Conservation (phyloP, 2,329 filamentous ascomycete genomes). For the Aaosphaeria pasadenensis region DNA sequence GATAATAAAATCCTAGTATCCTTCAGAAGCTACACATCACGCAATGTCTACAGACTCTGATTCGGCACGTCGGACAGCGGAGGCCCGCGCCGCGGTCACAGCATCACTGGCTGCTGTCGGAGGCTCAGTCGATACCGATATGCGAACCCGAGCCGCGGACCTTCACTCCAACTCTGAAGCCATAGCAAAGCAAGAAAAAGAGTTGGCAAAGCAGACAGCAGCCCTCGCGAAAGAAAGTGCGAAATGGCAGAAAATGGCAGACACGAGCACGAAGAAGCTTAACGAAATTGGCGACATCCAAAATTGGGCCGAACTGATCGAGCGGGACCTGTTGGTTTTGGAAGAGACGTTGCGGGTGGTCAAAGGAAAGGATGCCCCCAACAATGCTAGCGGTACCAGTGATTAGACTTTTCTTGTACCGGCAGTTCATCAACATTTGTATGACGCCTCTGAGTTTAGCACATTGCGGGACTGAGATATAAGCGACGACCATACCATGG, state of each 20-base stretch:
- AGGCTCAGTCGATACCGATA: slow-evolving; percentile 66
- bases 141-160: slow-evolving; percentile 64
- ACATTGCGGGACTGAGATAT: background rate
- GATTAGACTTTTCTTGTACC: background rate
- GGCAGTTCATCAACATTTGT: too few relatives aligned
- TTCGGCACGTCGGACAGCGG: slow-evolving; percentile 37
- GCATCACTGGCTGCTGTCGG: slow-evolving; percentile 56
- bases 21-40: slow-evolving; percentile 4
- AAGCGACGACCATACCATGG: too few relatives aligned
- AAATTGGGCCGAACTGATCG: slow-evolving; percentile 84
- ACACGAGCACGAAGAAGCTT: slow-evolving; percentile 60
- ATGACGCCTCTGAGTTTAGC: background rate
- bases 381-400: slow-evolving; percentile 31
- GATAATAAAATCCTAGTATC: background rate
- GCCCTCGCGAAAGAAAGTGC: slow-evolving; percentile 62
- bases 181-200: slow-evolving; percentile 65
- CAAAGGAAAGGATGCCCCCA: slow-evolving; percentile 23
- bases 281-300: slow-evolving; percentile 81
- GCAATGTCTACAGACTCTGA: slow-evolving; percentile 28
- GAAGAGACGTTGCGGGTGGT: slow-evolving; percentile 40
- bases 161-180: slow-evolving; percentile 67
- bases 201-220: slow-evolving; percentile 59
- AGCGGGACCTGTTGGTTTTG: slow-evolving; percentile 39
- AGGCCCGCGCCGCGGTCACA: slow-evolving; percentile 51
- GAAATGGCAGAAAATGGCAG: slow-evolving; percentile 62